Evolutionary conservation across 2,329 filamentous ascomycete species (phyloP).

Genomic region (Aspergillus cejpii): DNA sequence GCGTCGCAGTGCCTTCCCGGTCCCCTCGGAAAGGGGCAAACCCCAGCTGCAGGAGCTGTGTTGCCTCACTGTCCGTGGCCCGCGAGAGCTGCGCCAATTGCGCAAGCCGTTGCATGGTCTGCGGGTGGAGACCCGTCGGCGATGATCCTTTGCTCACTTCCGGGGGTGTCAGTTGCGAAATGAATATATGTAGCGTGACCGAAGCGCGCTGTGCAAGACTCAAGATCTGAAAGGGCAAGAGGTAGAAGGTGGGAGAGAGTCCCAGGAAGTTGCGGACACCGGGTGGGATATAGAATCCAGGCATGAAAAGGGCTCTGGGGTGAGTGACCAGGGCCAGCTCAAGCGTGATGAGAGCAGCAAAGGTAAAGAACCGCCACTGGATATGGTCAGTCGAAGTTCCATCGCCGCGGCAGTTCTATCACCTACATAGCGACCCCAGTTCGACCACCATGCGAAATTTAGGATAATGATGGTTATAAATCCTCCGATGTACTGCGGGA

Average conservation of each 20-base stretch:
- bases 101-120: conserved; percentile 57
- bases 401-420: neutral
- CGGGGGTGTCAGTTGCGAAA: conserved; percentile 71
- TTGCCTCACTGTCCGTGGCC: conserved; percentile 62
- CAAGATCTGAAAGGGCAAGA: conserved; percentile 78
- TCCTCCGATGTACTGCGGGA: conserved; percentile 37
- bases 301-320: conserved; percentile 39
- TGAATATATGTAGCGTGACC: conserved; percentile 73
- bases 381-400: conserved; percentile 1
- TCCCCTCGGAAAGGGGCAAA: conserved; percentile 76
- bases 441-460: conserved; percentile 39
- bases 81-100: conserved; percentile 57
- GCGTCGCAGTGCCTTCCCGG: conserved; percentile 53
- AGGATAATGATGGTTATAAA: conserved; percentile 32
- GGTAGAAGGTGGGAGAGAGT: conserved; percentile 44
- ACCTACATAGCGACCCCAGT: conserved; percentile 44
- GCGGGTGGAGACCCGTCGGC: conserved; percentile 34
- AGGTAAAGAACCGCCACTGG: conserved; percentile 48
- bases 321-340: conserved; percentile 54
- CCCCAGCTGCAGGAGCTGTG: conserved; percentile 66
- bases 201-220: conserved; percentile 66
- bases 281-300: conserved; percentile 27
- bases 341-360: conserved; percentile 50
- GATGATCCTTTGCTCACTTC: conserved; percentile 42
- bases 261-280: conserved; percentile 24